phyloP scores from a whole-genome alignment of 768 basidiomycete species.

The Zangia roseola region DNA sequence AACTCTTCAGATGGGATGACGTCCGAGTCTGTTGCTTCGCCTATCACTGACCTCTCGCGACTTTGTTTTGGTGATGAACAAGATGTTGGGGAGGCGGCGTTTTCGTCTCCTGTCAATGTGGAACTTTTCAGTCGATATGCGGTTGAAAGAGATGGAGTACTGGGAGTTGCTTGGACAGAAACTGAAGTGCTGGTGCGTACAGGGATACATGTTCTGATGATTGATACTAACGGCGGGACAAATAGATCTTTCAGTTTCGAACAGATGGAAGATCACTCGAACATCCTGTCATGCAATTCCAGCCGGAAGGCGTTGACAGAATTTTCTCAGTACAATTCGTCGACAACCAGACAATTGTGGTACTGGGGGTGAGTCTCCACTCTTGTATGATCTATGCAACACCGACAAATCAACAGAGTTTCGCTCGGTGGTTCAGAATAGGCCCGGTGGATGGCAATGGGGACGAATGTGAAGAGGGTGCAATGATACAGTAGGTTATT shows the following conservation, averaged over 20 bases:
- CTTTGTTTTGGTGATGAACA: slow-evolving; percentile 26
- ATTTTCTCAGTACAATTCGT: slow-evolving; percentile 21
- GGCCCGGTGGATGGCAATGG: slow-evolving; percentile 9
- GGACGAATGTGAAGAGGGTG: slow-evolving; percentile 3
- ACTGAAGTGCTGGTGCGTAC: slow-evolving; percentile 29
- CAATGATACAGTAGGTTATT: slow-evolving; percentile 19
- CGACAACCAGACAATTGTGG: slow-evolving; percentile 21
- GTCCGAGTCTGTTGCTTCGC: slow-evolving; percentile 32
- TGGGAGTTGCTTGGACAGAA: slow-evolving; percentile 50
- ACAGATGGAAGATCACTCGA: neutral
- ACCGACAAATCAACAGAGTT: slow-evolving; percentile 8
- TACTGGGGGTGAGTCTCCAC: slow-evolving; percentile 25
- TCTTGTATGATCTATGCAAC: neutral
- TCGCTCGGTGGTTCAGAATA: slow-evolving; percentile 23
- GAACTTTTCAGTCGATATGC: slow-evolving; percentile 23
- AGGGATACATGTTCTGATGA: neutral
- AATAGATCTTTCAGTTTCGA: slow-evolving; percentile 24
- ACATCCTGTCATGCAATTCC: slow-evolving; percentile 13
- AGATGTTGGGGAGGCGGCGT: slow-evolving; percentile 14
- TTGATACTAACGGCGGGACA: neutral
- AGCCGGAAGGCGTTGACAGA: slow-evolving; percentile 19
- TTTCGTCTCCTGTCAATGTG: too few relatives aligned
- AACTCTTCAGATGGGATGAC: slow-evolving; percentile 20
- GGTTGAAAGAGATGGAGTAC: slow-evolving; percentile 27
- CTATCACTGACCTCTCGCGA: slow-evolving; percentile 18